phyloP scores from a whole-genome alignment of 2,329 filamentous ascomycete species.

The Trichoderma semiorbis region DNA sequence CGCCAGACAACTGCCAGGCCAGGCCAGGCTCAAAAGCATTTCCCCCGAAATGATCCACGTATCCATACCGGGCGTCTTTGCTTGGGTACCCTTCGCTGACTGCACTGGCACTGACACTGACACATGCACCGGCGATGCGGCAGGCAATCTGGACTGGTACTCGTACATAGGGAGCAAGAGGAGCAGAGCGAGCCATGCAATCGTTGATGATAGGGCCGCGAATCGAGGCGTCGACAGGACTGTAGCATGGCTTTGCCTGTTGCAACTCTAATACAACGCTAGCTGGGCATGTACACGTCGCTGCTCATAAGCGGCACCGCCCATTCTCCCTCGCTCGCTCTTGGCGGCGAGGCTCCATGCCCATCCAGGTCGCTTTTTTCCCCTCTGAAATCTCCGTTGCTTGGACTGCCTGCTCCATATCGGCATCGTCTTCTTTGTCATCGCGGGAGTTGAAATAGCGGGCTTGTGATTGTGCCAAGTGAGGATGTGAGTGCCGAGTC shows the following conservation, averaged over 20 bases:
- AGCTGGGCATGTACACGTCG: not conserved
- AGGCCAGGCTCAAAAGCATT: not conserved
- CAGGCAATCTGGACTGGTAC: not conserved
- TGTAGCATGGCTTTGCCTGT: conserved; percentile 1
- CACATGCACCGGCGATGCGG: not conserved
- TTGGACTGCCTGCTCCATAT: not conserved
- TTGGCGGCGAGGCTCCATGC: not conserved
- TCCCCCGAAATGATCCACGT: not conserved
- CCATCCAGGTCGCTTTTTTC: not conserved
- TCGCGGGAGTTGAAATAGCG: not conserved
- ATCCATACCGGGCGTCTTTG: not conserved
- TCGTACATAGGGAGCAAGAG: not conserved
- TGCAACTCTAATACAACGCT: conserved; percentile 8
- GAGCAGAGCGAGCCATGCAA: not conserved
- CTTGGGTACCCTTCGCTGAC: not conserved
- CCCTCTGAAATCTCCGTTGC: not conserved
- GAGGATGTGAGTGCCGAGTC: not conserved
- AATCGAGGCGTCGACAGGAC: not conserved
- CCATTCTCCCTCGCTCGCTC: not conserved
- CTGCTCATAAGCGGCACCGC: not conserved
- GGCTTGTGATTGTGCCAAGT: not conserved
- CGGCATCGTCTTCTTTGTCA: not conserved
- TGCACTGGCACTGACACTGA: not conserved
- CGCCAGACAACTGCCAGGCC: not conserved
- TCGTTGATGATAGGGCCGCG: not conserved